These are phyloP conservation scores for Pythium monospermum DNA, from an alignment of 352 stramenopile genomes.

Conservation along the genomic window DNA sequence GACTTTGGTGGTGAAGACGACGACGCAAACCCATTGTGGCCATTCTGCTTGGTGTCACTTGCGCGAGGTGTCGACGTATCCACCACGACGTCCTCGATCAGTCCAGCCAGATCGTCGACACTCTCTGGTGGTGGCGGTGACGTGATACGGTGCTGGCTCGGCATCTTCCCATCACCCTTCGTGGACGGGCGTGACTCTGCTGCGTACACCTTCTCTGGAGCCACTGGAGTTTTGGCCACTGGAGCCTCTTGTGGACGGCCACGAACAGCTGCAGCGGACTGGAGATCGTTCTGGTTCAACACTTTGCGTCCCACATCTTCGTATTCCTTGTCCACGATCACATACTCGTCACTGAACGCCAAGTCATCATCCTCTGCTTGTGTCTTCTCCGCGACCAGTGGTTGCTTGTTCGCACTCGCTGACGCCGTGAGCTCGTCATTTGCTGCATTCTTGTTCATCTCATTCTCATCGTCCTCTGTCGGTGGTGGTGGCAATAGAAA, in stretches of 20 bases:
- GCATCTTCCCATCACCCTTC: slow-evolving; percentile 20
- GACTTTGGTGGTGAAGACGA: background rate
- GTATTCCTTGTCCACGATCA: slow-evolving; percentile 81
- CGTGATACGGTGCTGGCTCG: slow-evolving; percentile 15
- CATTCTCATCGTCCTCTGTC: too few relatives aligned
- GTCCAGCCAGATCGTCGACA: slow-evolving; percentile 2
- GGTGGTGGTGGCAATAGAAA: too few relatives aligned
- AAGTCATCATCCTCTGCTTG: slow-evolving; percentile 55
- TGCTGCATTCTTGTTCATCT: too few relatives aligned
- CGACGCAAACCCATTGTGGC: slow-evolving; percentile 8
- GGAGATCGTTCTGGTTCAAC: slow-evolving; percentile 34
- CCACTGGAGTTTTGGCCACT: slow-evolving; percentile 6
- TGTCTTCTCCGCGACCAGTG: slow-evolving; percentile 63
- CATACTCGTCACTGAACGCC: slow-evolving; percentile 73
- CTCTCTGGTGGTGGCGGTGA: background rate
- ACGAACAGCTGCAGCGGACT: slow-evolving; percentile 9
- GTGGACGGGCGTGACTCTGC: slow-evolving; percentile 3
- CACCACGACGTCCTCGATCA: slow-evolving; percentile 26
- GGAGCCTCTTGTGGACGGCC: slow-evolving; percentile 3
- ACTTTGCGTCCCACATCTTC: slow-evolving; percentile 72
- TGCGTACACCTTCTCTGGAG: too few relatives aligned
- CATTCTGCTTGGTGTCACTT: background rate
- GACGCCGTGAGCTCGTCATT: slow-evolving; percentile 38
- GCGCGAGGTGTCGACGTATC: slow-evolving; percentile 24
- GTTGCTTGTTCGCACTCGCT: slow-evolving; percentile 39